Conservation (phyloP, 2,329 filamentous ascomycete species). For the Pestalotiopsis sp. region DNA sequence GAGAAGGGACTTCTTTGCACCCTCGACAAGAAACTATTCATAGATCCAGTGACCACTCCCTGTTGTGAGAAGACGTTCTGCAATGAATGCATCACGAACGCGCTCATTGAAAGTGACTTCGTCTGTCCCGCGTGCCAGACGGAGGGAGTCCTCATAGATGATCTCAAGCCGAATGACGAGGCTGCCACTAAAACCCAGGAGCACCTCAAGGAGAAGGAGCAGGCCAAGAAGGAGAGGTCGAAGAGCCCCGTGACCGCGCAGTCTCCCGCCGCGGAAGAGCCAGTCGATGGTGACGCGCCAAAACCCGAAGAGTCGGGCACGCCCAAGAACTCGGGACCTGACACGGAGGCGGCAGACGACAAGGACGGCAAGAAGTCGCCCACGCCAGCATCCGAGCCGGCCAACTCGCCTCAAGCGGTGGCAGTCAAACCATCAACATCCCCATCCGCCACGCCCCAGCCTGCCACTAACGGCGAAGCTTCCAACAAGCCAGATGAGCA, state of each 20-base stretch:
- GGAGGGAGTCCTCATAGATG: slow-evolving; percentile 90
- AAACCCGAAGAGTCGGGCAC: slow-evolving; percentile 37
- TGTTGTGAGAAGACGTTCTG: slow-evolving; percentile 99
- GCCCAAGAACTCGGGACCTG: slow-evolving; percentile 27
- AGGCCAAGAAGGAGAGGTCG: slow-evolving; percentile 44
- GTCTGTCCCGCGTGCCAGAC: slow-evolving; percentile 89
- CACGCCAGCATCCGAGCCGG: slow-evolving; percentile 29
- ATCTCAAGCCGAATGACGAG: slow-evolving; percentile 81
- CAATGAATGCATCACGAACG: slow-evolving; percentile 99
- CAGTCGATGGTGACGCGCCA: slow-evolving; percentile 36
- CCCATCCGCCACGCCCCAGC: slow-evolving; percentile 23
- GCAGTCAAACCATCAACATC: slow-evolving; percentile 22
- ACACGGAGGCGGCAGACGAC: slow-evolving; percentile 25
- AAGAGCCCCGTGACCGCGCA: slow-evolving; percentile 44
- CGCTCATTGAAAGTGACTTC: slow-evolving; percentile 97
- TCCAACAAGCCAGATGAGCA: slow-evolving; percentile 19
- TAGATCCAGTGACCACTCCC: slow-evolving; percentile 98
- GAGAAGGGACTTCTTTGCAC: slow-evolving; percentile 88
- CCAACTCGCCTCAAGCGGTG: slow-evolving; percentile 29
- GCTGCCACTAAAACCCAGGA: slow-evolving; percentile 75
- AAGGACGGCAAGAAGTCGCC: slow-evolving; percentile 28
- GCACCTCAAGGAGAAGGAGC: slow-evolving; percentile 63
- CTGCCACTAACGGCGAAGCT: slow-evolving; percentile 22
- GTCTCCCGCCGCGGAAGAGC: slow-evolving; percentile 28
- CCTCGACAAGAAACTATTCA: slow-evolving; percentile 96